Evolutionary conservation across 768 basidiomycete genomes (phyloP).

Genomic region (Xerocomellus chrysenteron): DNA sequence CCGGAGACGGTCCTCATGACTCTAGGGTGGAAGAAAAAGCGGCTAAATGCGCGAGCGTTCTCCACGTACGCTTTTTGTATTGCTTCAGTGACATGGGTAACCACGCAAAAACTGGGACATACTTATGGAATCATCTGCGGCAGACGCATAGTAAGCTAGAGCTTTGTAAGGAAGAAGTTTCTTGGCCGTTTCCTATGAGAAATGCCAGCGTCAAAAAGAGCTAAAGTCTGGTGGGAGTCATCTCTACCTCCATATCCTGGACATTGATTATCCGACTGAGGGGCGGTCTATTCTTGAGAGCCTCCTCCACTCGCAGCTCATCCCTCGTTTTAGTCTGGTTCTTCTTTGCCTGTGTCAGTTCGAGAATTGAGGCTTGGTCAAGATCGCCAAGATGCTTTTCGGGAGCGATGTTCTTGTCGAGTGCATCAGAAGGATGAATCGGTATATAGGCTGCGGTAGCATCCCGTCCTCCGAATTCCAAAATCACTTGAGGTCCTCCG

Average conservation of each 20-base stretch:
- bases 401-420: conserved; percentile 65
- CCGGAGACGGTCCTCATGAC: conserved; percentile 67
- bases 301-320: conserved; percentile 64
- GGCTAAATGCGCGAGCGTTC: conserved; percentile 76
- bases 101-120: conserved; percentile 26
- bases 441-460: conserved; percentile 77
- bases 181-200: conserved; percentile 63
- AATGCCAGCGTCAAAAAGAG: neutral
- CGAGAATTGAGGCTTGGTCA: conserved; percentile 42
- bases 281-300: conserved; percentile 59
- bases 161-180: conserved; percentile 73
- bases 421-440: conserved; percentile 82
- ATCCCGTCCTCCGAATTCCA: conserved; percentile 83
- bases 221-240: neutral
- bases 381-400: conserved; percentile 75
- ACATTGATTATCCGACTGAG: conserved; percentile 70
- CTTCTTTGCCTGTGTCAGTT: conserved; percentile 37
- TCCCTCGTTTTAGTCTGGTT: conserved; percentile 61
- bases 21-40: conserved; percentile 86
- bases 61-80: conserved; percentile 52
- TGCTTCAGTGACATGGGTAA: conserved; percentile 16
- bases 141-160: conserved; percentile 81
- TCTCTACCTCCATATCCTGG: conserved; percentile 74
- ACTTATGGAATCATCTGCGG: conserved; percentile 85
- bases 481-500: conserved; percentile 78